phyloP scores from a whole-genome alignment of 2,329 filamentous ascomycete genomes.

The Cytospora paraplurivora region DNA sequence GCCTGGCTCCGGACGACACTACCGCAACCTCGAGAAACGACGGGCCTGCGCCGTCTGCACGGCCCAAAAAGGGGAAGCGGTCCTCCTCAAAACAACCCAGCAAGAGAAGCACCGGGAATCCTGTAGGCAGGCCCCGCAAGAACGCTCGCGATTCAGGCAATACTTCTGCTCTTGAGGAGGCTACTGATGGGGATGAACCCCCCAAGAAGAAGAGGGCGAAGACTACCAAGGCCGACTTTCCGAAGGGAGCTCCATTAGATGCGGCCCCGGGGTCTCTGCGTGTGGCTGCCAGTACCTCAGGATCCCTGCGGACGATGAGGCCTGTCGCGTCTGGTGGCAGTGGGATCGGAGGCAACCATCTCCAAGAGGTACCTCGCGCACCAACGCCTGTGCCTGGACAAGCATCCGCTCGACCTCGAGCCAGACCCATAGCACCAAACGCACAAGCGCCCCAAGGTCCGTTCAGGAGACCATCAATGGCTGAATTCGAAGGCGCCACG shows the following conservation, averaged over 20 bases:
- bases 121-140: conserved; percentile 59
- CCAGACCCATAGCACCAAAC: conserved; percentile 32
- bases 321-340: conserved; percentile 58
- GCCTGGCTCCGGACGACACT: conserved; percentile 29
- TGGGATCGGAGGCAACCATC: conserved; percentile 48
- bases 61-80: conserved; percentile 49
- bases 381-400: conserved; percentile 72
- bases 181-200: conserved; percentile 59
- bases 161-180: conserved; percentile 73
- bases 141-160: conserved; percentile 58
- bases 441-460: conserved; percentile 38
- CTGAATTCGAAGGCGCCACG: conserved; percentile 37
- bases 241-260: conserved; percentile 64
- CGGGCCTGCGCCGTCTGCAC: conserved; percentile 33
- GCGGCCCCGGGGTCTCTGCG: conserved; percentile 76
- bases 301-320: conserved; percentile 81
- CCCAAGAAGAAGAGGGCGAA: conserved; percentile 76
- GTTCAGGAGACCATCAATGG: conserved; percentile 61
- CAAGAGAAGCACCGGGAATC: conserved; percentile 54
- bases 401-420: conserved; percentile 34
- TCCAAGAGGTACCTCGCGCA: conserved; percentile 73
- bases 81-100: conserved; percentile 62
- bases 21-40: conserved; percentile 30
- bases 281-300: conserved; percentile 87
- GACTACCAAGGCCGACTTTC: conserved; percentile 67